Evolutionary conservation across 768 basidiomycete genomes (phyloP), one percentile per base, ranked within the genome.

Genomic region (Lentinula boryana): DNA sequence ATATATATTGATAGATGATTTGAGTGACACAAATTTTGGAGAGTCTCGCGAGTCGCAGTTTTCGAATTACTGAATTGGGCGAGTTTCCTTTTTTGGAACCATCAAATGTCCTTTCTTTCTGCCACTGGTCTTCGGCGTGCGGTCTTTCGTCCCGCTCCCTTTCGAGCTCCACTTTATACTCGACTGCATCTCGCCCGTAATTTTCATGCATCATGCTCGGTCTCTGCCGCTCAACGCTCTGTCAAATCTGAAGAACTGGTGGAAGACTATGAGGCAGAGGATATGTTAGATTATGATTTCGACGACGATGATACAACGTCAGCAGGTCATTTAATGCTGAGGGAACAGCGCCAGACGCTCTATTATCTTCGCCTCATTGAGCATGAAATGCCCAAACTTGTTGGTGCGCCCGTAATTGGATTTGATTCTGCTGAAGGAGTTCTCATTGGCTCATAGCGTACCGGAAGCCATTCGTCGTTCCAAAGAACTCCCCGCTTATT

Each of bases 361-460:
- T 82, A 91, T 65, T 91, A 93, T 70, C 75, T 95, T 69, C 83
- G 93, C 56, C 79, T 95, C 63, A 91, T 95, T 61, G 93, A 94
- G 70, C 85, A 90, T 64, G 93, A 96, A 74, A 85, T 93, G 82
- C 89, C 90, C 21, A 86, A 89, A 70, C 84, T 96, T 55, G 86
- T 91, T 66, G 88, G 95, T 94, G 61, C 44, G 72, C 41, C 10
- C 23, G 27, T 27, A 32, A 15, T n/a, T 8, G n/a, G 23, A 6
- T n/a, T 32, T 40, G 51, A 44, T 41, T 50, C 65, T 60, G 40
- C 27, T 27, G n/a, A 57, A 61, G 48, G 12, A 62, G 46, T 36
- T 48, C 55, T 54, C 49, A 48, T 57, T 51, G 10, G 48, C 58
- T 38, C 61, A 44, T 63, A 96, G 94, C 87, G 13, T 93, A 88